These are phyloP conservation scores for Penicillium maclennaniae DNA, from an alignment of 495 filamentous ascomycete species.

Conservation along the genomic window DNA sequence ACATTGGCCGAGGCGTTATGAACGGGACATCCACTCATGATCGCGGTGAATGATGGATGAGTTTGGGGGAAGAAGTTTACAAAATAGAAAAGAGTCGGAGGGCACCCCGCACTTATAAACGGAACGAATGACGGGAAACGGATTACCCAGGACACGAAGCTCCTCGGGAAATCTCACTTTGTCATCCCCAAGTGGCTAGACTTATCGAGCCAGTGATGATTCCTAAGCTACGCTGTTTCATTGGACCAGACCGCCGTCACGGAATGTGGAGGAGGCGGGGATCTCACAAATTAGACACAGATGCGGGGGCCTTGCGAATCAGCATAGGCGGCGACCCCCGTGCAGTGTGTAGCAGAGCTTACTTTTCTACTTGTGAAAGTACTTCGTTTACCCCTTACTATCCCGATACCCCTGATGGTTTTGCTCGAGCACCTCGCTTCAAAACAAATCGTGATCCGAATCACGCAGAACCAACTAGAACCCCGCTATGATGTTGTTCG, in stretches of 20 bases:
- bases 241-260: conserved; percentile 14
- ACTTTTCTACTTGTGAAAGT: neutral
- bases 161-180: conserved; percentile 12
- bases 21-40: conserved; percentile 49
- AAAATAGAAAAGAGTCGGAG: neutral
- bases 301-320: conserved; percentile 8
- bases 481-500: neutral
- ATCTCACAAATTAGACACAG: neutral
- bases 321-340: conserved; percentile 3
- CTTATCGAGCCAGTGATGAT: conserved; percentile 14
- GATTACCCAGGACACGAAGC: neutral
- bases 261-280: conserved; percentile 11
- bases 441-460: too few relatives aligned
- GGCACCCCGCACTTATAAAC: conserved; percentile 20
- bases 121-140: conserved; percentile 13
- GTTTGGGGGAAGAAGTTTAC: neutral
- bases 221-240: conserved; percentile 15
- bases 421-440: too few relatives aligned
- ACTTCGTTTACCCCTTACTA: neutral
- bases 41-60: neutral
- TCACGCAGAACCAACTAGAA: neutral
- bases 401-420: neutral
- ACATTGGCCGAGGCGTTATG: conserved; percentile 44
- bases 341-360: neutral
- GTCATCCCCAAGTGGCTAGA: conserved; percentile 10